A percentile compares a stretch with the other conserved stretches of the same genome.
phyloP scores from a whole-genome alignment of 139 green algal species.

The Closterium sp. region DNA sequence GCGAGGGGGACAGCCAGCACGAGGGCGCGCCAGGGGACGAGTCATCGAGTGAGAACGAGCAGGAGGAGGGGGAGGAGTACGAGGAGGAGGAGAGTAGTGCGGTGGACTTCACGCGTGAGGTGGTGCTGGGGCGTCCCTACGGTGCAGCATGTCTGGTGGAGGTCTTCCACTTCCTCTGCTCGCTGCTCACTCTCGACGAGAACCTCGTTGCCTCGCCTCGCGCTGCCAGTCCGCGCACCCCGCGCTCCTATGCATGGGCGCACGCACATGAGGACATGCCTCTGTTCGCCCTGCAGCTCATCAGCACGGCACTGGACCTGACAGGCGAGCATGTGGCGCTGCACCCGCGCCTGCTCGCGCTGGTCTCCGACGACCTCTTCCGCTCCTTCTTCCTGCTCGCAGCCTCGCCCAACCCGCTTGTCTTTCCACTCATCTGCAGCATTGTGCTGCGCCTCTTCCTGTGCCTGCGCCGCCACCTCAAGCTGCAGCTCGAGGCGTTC shows the following conservation, averaged over 20 bases:
- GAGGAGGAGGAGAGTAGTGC: not conserved
- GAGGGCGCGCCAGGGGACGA: not conserved
- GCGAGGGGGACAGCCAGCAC: not conserved
- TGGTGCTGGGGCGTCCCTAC: slow-evolving; percentile 28
- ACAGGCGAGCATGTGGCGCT: not conserved
- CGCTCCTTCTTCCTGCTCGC: slow-evolving; percentile 58
- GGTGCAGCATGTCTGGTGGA: slow-evolving; percentile 48
- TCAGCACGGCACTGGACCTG: slow-evolving; percentile 64
- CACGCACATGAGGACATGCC: slow-evolving; percentile 44
- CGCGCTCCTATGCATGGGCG: not conserved
- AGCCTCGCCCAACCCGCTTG: slow-evolving; percentile 34
- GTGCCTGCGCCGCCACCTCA: slow-evolving; percentile 65
- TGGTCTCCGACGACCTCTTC: slow-evolving; percentile 70
- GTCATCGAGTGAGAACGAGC: not conserved
- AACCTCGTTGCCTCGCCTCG: not conserved
- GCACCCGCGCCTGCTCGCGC: slow-evolving; percentile 61
- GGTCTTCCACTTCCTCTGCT: slow-evolving; percentile 54
- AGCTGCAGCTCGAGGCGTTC: slow-evolving; percentile 83
- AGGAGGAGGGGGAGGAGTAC: not conserved
- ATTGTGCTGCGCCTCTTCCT: slow-evolving; percentile 66
- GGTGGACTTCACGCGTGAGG: not conserved
- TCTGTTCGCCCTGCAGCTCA: slow-evolving; percentile 74
- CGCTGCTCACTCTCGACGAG: slow-evolving; percentile 44
- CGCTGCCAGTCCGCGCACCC: not conserved
- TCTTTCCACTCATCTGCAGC: slow-evolving; percentile 56